Conservation (phyloP, 2,329 filamentous ascomycete species). For the Aspergillus proliferans region DNA sequence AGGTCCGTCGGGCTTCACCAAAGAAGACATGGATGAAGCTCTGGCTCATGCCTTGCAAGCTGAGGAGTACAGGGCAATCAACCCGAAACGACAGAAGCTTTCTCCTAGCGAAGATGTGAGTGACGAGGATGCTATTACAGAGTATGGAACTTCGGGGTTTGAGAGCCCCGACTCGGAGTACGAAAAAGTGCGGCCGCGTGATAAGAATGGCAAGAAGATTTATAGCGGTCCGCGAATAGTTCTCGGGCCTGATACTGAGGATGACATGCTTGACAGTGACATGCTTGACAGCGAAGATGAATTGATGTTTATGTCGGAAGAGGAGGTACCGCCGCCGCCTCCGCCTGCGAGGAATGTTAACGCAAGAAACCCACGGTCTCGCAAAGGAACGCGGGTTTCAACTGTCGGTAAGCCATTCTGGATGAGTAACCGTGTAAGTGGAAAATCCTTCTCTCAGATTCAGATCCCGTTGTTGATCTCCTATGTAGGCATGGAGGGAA, state of each 20-base stretch:
- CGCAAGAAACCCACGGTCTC: too few species aligned
- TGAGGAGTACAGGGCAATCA: slow-evolving; percentile 43
- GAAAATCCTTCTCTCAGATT: slow-evolving; percentile 11
- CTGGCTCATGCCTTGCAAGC: slow-evolving; percentile 54
- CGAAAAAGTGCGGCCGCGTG: slow-evolving; percentile 7
- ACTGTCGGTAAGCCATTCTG: slow-evolving; percentile 3
- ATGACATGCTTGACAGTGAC: neutral
- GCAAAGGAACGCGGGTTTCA: slow-evolving; percentile 1
- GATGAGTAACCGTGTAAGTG: slow-evolving; percentile 26
- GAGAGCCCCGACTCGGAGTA: slow-evolving; percentile 9
- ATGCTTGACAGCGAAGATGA: neutral
- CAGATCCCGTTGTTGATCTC: slow-evolving; percentile 21
- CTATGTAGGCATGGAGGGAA: slow-evolving; percentile 42
- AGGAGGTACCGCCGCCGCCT: neutral
- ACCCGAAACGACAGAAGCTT: slow-evolving; percentile 32
- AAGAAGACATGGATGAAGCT: slow-evolving; percentile 17
- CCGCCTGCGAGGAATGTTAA: neutral
- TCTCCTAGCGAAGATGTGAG: slow-evolving; percentile 10
- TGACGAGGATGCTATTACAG: slow-evolving; percentile 3
- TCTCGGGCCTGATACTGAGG: neutral
- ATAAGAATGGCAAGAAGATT: slow-evolving; percentile 10
- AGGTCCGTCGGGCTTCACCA: slow-evolving; percentile 34
- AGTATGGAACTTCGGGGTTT: slow-evolving; percentile 2
- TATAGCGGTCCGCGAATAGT: slow-evolving; percentile 3
- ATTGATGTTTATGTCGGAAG: neutral